Evolutionary conservation across 2,329 filamentous ascomycete genomes (phyloP).

Genomic region (Colletotrichum navitas): DNA sequence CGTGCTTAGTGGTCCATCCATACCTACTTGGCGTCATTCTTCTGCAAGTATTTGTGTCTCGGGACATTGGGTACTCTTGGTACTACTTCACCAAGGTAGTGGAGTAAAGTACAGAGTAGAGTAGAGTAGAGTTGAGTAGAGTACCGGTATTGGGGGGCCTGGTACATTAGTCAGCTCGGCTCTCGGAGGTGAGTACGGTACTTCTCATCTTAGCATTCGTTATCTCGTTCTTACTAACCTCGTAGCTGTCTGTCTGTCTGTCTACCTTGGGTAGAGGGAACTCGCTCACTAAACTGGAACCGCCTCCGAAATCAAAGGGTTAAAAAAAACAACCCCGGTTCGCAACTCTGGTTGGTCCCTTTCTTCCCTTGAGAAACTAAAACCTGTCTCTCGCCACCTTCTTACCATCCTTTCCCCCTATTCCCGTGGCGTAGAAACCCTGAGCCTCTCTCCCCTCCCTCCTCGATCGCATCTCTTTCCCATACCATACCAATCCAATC

Average conservation of each 20-base stretch:
- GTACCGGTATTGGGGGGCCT: no score
- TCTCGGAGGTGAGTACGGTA: not conserved
- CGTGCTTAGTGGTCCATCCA: not conserved
- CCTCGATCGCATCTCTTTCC: slow-evolving; percentile 11
- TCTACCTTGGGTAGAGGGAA: no score
- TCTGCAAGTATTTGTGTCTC: no score
- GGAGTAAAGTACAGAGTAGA: no score
- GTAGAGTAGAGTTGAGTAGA: no score
- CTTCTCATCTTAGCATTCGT: not conserved
- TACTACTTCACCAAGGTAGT: no score
- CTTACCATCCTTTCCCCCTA: slow-evolving; percentile 26
- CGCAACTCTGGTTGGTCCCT: slow-evolving; percentile 43
- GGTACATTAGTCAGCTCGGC: no score
- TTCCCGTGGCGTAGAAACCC: slow-evolving; percentile 23
- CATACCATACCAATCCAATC: not conserved
- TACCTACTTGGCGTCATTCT: not conserved
- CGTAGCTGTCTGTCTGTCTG: not conserved
- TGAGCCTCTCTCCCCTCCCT: slow-evolving; percentile 19
- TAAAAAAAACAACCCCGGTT: not conserved
- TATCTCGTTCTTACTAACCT: not conserved
- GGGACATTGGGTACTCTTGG: no score
- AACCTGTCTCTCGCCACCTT: slow-evolving; percentile 46
- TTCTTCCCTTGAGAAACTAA: slow-evolving; percentile 49
- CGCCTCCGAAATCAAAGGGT: slow-evolving; percentile 5
- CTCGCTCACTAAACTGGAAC: slow-evolving; percentile 36